Evolutionary conservation across 163 green algal genomes (phyloP), one percentile per base, ranked within the genome.

Genomic region (Scenedesmus sp.): DNA sequence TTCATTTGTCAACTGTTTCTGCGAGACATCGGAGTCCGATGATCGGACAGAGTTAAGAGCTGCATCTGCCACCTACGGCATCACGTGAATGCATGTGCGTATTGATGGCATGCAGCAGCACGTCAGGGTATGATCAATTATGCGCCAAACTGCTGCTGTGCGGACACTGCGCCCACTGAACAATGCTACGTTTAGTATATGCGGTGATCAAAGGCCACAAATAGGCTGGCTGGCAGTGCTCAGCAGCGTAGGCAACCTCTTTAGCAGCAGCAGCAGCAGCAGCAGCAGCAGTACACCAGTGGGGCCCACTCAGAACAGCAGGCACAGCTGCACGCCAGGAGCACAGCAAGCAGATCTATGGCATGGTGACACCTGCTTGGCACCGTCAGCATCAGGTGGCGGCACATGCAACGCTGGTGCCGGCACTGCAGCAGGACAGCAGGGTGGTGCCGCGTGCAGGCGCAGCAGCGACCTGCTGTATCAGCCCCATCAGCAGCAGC

Each of bases 141-240:
- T 85, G 24, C 33, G 26, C 24, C 80, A 30, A 59, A 84, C 40
- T 5, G 30, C 44, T 44, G 40, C 35, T 59, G 35, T 40, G 13
- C 78, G n/a, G 37, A 18, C 78, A 84, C 6, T 37, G 40, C 20
- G 35, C 78, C n/a, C n/a, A 5, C 0, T 51, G 12, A 40, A 30
- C 6, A 20, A 13, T 24, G 15, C 24, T 30, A 70, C 3, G 10
- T 10, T 49, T 26, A 33, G 9, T 5, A 18, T 72, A 26, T 24
- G 12, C 46, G 3, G 18, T 22, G 22, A n/a, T 44, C 78, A 84
- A 22, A 20, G 18, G 78, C 78, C 44, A 42, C 78, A 84, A 40
- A 15, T 26, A 37, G 78, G 78, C 44, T 84, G 78, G 78, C 78
- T 84, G n/a, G 37, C 78, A n/a, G 20, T 84, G 78, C 40, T 84